Evolutionary conservation across 2,329 filamentous ascomycete species (phyloP).

Genomic region (Byssothecium circinans): DNA sequence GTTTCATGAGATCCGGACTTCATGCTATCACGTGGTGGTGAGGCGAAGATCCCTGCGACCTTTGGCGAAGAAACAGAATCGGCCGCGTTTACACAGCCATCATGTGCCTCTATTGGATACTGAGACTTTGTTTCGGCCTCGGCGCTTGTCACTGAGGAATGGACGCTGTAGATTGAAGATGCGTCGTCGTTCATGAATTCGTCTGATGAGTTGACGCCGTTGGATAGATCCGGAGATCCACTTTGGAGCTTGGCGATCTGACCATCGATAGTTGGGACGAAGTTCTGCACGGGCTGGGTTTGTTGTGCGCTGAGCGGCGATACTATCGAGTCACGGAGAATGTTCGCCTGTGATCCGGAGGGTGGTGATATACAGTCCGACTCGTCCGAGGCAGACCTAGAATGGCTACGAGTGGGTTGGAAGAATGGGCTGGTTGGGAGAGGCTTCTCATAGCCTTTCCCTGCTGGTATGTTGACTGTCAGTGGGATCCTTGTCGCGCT

Average conservation of each 20-base stretch:
- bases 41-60: constrained; percentile 29
- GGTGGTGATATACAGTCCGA: constrained; percentile 36
- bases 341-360: constrained; percentile 23
- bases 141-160: constrained; percentile 45
- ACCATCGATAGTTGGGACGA: constrained; percentile 19
- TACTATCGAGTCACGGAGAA: constrained; percentile 32
- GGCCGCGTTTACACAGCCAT: constrained; percentile 8
- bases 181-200: constrained; percentile 41
- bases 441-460: constrained; percentile 28
- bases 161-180: constrained; percentile 43
- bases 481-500: constrained; percentile 28
- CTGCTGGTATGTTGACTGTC: constrained; percentile 42
- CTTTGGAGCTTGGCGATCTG: constrained; percentile 14
- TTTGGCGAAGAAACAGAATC: constrained; percentile 17
- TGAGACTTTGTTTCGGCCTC: constrained; percentile 30
- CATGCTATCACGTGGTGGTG: constrained; percentile 11
- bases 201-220: constrained; percentile 34
- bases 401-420: constrained; percentile 19
- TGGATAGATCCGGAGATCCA: constrained; percentile 16
- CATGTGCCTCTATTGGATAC: constrained; percentile 13
- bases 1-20: constrained; percentile 19
- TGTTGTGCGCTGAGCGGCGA: constrained; percentile 32
- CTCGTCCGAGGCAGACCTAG: constrained; percentile 23
- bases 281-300: constrained; percentile 16
- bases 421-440: constrained; percentile 36